Conservation (phyloP, 176 grass and related monocot species). For the Oryza glaberrima region DNA sequence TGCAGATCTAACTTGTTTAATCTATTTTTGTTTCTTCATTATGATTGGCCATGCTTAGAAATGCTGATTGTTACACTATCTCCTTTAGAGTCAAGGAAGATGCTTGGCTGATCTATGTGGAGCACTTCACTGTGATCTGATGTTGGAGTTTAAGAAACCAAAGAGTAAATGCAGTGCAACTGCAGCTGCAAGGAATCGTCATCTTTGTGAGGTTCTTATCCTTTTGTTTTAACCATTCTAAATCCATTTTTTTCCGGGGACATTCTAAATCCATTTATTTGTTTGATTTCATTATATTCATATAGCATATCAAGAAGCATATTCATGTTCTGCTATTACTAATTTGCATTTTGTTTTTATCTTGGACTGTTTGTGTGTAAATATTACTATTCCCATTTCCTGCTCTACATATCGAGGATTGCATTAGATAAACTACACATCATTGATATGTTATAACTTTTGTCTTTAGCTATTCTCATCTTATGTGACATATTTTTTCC, state of each 20-base stretch:
- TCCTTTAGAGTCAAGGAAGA: conserved; percentile 71
- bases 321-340: too few species aligned
- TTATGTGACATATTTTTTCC: not conserved
- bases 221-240: conserved; percentile 25
- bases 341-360: not conserved
- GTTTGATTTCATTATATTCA: conserved; percentile 12
- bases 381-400: not conserved
- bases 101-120: conserved; percentile 93
- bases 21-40: conserved; percentile 26
- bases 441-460: not conserved
- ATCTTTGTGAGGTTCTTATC: conserved; percentile 94
- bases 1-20: conserved; percentile 28
- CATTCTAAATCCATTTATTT: conserved; percentile 24
- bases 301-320: not conserved
- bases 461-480: not conserved
- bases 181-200: conserved; percentile 79
- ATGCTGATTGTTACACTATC: conserved; percentile 35
- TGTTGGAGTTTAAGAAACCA: conserved; percentile 75
- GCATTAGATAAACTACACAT: not conserved
- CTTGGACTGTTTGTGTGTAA: not conserved
- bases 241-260: conserved; percentile 12
- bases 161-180: conserved; percentile 97
- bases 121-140: conserved; percentile 85
- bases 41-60: conserved; percentile 6
- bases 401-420: not conserved